Evolutionary conservation across 106 monocot species (phyloP).

Genomic region (Amphibolis antarctica): DNA sequence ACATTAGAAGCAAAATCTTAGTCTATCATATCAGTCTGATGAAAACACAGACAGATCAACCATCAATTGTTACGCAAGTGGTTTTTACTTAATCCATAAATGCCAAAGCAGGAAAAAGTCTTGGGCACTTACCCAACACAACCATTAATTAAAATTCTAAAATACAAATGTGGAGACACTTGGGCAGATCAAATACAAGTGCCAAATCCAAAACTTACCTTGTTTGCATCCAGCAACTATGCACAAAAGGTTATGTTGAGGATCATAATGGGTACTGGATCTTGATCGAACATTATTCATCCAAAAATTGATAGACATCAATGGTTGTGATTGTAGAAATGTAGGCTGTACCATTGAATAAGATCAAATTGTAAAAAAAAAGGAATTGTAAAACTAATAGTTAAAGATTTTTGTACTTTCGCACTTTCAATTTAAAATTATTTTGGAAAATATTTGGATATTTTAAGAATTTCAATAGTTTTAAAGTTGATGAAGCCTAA

Average conservation of each 20-base stretch:
- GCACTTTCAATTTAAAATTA: background rate
- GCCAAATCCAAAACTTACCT: constrained; percentile 23
- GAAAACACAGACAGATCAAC: background rate
- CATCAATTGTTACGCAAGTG: no score
- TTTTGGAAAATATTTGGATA: background rate
- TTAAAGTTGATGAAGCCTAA: background rate
- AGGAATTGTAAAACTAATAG: background rate
- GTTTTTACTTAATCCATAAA: no score
- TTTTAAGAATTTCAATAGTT: background rate
- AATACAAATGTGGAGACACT: no score
- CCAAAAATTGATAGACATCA: constrained; percentile 87
- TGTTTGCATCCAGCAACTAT: constrained; percentile 68
- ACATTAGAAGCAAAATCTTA: no score
- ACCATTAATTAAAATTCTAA: no score
- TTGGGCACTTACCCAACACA: no score
- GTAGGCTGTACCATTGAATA: constrained; percentile 40
- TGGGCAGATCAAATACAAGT: background rate
- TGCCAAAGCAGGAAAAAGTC: no score
- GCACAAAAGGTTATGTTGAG: constrained; percentile 87
- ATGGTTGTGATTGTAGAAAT: constrained; percentile 31
- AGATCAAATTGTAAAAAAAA: constrained; percentile 5
- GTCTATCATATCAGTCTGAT: no score
- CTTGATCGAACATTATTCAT: constrained; percentile 72
- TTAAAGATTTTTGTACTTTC: background rate
- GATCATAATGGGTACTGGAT: constrained; percentile 97